Percentiles rank a stretch among this genome's conserved stretches.
phyloP scores from a whole-genome alignment of 73 alveolate species.

The Durusdinium trenchii region DNA sequence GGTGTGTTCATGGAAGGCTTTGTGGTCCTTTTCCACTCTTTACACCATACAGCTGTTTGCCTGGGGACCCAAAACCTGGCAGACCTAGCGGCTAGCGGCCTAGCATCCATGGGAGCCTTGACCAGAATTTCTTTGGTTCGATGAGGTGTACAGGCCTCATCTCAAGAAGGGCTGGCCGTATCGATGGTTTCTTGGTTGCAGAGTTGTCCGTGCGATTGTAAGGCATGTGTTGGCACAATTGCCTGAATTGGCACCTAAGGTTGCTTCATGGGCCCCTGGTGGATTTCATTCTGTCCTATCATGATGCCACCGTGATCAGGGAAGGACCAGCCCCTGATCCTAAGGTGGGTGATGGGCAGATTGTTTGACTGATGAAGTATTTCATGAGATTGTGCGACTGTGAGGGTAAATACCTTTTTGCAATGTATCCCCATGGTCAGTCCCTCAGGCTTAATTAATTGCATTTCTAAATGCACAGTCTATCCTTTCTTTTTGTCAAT shows the following conservation, averaged over 20 bases:
- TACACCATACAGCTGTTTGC: constrained; percentile 87
- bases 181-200: constrained; percentile 58
- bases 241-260: neutral
- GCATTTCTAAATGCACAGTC: neutral
- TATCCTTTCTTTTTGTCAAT: neutral
- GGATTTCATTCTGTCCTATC: constrained; percentile 67
- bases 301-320: constrained; percentile 71
- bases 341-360: constrained; percentile 8
- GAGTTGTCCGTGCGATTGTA: too few species aligned
- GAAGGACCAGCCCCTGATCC: constrained; percentile 93
- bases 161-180: constrained; percentile 74
- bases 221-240: too few species aligned
- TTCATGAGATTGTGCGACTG: neutral
- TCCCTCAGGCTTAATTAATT: neutral
- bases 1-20: constrained; percentile 38
- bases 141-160: constrained; percentile 61
- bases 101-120: neutral
- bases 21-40: constrained; percentile 61
- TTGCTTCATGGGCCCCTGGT: constrained; percentile 70
- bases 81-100: neutral
- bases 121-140: neutral
- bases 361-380: neutral
- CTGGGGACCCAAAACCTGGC: neutral
- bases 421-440: constrained; percentile 84
- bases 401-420: constrained; percentile 84